Evolutionary conservation across 2,329 filamentous ascomycete genomes (phyloP).

Genomic region (Fusarium transvaalense): DNA sequence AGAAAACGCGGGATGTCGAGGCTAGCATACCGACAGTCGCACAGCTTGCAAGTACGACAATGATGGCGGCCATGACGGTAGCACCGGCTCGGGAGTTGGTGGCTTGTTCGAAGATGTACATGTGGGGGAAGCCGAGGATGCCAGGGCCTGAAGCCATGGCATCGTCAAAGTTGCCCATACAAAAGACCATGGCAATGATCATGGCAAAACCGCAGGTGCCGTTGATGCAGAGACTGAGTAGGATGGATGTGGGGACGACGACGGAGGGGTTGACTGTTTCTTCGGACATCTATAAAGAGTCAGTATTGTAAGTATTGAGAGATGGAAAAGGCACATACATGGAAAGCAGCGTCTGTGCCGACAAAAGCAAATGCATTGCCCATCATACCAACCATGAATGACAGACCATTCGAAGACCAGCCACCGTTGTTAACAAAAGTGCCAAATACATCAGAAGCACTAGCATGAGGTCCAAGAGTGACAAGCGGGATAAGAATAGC

Average conservation of each 20-base stretch:
- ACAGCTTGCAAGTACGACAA: slow-evolving; percentile 62
- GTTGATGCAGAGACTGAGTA: slow-evolving; percentile 63
- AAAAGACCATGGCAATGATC: slow-evolving; percentile 68
- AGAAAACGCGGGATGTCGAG: slow-evolving; percentile 68
- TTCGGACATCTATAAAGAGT: slow-evolving; percentile 55
- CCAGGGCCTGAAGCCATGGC: slow-evolving; percentile 60
- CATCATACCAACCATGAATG: slow-evolving; percentile 61
- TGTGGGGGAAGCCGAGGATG: slow-evolving; percentile 64
- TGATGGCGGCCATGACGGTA: slow-evolving; percentile 62
- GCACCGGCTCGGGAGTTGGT: slow-evolving; percentile 62
- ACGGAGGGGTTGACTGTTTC: slow-evolving; percentile 62
- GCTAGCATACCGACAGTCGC: slow-evolving; percentile 67
- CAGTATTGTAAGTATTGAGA: neutral
- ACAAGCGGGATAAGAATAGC: slow-evolving; percentile 51
- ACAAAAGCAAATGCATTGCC: slow-evolving; percentile 56
- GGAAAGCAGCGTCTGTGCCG: slow-evolving; percentile 50
- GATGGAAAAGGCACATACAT: slow-evolving; percentile 27
- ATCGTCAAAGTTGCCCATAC: slow-evolving; percentile 61
- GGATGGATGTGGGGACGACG: slow-evolving; percentile 64
- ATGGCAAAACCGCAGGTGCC: slow-evolving; percentile 67
- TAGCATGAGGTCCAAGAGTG: slow-evolving; percentile 50
- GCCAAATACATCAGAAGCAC: slow-evolving; percentile 57
- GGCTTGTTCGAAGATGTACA: slow-evolving; percentile 67
- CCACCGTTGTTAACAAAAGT: slow-evolving; percentile 59
- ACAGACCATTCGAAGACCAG: slow-evolving; percentile 59